A percentile compares a stretch with the other conserved stretches of the same genome.
phyloP scores from a whole-genome alignment of 768 basidiomycete genomes.

The Tricholomella constricta region DNA sequence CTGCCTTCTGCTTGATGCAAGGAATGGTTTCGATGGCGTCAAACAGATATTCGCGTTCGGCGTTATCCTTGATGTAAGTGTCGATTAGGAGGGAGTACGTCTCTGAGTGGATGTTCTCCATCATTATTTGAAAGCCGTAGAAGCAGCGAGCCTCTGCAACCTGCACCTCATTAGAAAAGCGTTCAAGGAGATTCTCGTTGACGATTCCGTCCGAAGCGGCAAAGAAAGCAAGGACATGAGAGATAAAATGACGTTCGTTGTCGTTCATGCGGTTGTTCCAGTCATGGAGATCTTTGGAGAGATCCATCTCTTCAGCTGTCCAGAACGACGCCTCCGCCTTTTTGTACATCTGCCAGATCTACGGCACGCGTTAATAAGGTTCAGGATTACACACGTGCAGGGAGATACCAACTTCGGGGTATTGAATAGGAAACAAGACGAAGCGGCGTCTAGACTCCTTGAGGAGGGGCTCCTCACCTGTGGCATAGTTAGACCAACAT shows the following conservation, averaged over 20 bases:
- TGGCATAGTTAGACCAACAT: slow-evolving; percentile 1
- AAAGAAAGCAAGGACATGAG: slow-evolving; percentile 94
- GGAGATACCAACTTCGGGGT: slow-evolving; percentile 71
- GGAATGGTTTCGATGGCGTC: slow-evolving; percentile 94
- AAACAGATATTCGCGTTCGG: slow-evolving; percentile 79
- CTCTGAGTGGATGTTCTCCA: slow-evolving; percentile 97
- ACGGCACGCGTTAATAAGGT: background rate
- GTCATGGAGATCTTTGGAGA: slow-evolving; percentile 82
- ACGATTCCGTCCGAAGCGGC: slow-evolving; percentile 96
- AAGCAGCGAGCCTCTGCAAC: slow-evolving; percentile 92
- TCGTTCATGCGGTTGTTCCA: slow-evolving; percentile 82
- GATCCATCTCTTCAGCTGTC: slow-evolving; percentile 92
- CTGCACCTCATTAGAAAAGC: slow-evolving; percentile 92
- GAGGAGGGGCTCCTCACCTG: slow-evolving; percentile 80
- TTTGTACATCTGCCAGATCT: slow-evolving; percentile 98
- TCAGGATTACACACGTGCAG: background rate
- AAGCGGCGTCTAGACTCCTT: slow-evolving; percentile 79
- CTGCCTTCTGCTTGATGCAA: slow-evolving; percentile 88
- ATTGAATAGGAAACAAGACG: slow-evolving; percentile 93
- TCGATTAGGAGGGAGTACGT: slow-evolving; percentile 96
- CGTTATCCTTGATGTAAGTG: slow-evolving; percentile 85
- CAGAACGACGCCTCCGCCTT: slow-evolving; percentile 93
- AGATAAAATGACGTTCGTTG: slow-evolving; percentile 87
- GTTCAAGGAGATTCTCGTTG: slow-evolving; percentile 93
- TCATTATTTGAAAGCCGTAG: slow-evolving; percentile 99